Conservation (phyloP, 148 eudicot species). For the Heliosperma pusillum region DNA sequence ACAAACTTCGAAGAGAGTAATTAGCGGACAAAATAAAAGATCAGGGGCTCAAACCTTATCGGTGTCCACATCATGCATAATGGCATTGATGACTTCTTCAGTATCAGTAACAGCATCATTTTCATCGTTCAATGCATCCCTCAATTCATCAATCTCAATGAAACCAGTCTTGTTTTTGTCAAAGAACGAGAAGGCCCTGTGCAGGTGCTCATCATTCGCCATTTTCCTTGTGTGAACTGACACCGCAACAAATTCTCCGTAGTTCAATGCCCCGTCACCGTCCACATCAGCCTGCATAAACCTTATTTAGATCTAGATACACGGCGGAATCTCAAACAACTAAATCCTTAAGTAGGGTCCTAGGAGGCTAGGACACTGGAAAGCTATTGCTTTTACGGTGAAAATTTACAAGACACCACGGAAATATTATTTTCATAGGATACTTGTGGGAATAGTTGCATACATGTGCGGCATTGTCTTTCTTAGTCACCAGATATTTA, state of each 20-base stretch:
- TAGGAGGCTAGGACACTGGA: no score
- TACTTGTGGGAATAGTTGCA: no score
- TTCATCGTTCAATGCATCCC: conserved; percentile 62
- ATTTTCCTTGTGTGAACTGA: conserved; percentile 63
- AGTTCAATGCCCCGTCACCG: conserved; percentile 62
- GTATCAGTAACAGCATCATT: conserved; percentile 34
- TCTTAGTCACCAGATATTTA: no score
- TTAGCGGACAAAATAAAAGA: background rate
- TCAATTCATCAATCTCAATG: conserved; percentile 71
- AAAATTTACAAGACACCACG: no score
- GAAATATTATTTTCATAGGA: no score
- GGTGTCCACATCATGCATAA: conserved; percentile 77
- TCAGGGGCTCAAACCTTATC: conserved; percentile 49
- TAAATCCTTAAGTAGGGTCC: background rate
- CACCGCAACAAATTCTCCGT: conserved; percentile 64
- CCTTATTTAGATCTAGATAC: conserved; percentile 3
- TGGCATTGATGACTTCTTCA: conserved; percentile 64
- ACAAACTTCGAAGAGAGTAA: no score
- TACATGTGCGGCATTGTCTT: no score
- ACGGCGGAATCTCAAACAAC: background rate
- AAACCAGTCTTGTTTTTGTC: conserved; percentile 64
- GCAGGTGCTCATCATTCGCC: conserved; percentile 77
- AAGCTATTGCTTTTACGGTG: no score
- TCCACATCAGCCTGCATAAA: conserved; percentile 67
- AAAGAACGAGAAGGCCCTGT: conserved; percentile 64